These are phyloP conservation scores for Senecio squalidus DNA, from an alignment of 140 eudicot genomes.

Conservation along the genomic window DNA sequence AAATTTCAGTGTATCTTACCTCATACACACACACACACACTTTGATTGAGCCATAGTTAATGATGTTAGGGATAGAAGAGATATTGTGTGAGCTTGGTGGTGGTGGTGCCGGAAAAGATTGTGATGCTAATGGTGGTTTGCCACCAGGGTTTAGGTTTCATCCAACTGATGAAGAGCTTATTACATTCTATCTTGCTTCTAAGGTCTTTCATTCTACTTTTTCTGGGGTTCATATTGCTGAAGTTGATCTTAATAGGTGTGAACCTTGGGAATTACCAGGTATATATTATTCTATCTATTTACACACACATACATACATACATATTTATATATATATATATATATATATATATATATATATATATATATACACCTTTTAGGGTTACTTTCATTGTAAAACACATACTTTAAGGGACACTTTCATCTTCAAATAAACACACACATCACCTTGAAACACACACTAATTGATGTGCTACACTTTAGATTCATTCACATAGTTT, in stretches of 20 bases:
- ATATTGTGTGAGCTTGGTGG: constrained; percentile 40
- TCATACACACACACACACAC: not conserved
- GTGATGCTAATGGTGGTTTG: constrained; percentile 39
- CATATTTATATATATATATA: not conserved
- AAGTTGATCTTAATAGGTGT: constrained; percentile 80
- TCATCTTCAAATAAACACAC: constrained; percentile 1
- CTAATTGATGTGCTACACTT: no score
- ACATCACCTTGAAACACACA: not conserved
- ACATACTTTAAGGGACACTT: constrained; percentile 6
- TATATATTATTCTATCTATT: constrained; percentile 13
- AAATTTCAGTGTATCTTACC: constrained; percentile 29
- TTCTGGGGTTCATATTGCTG: constrained; percentile 54
- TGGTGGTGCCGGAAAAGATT: constrained; percentile 16
- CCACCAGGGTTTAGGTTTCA: constrained; percentile 97
- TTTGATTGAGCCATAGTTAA: not conserved
- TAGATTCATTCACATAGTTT: no score
- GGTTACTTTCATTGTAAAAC: not conserved
- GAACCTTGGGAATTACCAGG: constrained; percentile 99
- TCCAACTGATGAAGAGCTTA: constrained; percentile 94
- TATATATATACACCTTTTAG: constrained; percentile 5
- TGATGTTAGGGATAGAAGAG: constrained; percentile 45
- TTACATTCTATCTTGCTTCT: constrained; percentile 80
- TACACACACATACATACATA: constrained; percentile 2
- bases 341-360: no score
- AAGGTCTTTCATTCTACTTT: constrained; percentile 51